Evolutionary conservation across 2,329 filamentous ascomycete genomes (phyloP).

Genomic region (Malbranchea cinnamomea): DNA sequence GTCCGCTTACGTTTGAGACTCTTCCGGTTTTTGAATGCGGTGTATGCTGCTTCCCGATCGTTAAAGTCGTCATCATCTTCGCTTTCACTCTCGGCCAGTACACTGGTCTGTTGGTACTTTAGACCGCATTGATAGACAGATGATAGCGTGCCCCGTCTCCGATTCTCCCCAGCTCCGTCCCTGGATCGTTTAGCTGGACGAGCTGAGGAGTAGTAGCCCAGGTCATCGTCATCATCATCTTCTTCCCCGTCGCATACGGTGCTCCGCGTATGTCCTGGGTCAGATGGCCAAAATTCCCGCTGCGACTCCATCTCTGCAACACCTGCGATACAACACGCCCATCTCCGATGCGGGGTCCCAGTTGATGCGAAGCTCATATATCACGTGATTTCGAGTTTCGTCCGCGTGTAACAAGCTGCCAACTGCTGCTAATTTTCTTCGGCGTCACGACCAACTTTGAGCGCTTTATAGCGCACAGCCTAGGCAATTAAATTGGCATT

Average conservation of each 20-base stretch:
- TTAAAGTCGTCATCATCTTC: constrained; percentile 22
- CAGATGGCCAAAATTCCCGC: constrained; percentile 14
- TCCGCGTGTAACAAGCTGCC: too few relatives aligned
- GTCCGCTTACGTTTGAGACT: constrained; percentile 37
- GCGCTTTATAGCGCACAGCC: too few relatives aligned
- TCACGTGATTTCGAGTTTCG: too few relatives aligned
- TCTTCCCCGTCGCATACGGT: constrained; percentile 15
- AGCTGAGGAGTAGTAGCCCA: constrained; percentile 20
- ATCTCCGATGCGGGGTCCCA: too few relatives aligned
- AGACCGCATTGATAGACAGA: neutral
- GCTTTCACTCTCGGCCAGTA: constrained; percentile 15
- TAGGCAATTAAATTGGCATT: too few relatives aligned
- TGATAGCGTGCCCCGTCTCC: neutral
- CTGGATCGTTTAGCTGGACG: neutral
- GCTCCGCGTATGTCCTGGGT: too few relatives aligned
- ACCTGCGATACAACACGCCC: too few relatives aligned
- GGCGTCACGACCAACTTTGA: too few relatives aligned
- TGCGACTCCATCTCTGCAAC: constrained; percentile 17
- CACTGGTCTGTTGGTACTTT: constrained; percentile 6
- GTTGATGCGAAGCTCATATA: too few relatives aligned
- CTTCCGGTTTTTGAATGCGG: constrained; percentile 48
- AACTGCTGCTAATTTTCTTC: too few relatives aligned
- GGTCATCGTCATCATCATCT: constrained; percentile 25
- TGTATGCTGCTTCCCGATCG: constrained; percentile 36
- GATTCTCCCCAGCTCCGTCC: neutral